Conservation (phyloP, 805 yeast genomes). For the Nakazawaea anatomiae region DNA sequence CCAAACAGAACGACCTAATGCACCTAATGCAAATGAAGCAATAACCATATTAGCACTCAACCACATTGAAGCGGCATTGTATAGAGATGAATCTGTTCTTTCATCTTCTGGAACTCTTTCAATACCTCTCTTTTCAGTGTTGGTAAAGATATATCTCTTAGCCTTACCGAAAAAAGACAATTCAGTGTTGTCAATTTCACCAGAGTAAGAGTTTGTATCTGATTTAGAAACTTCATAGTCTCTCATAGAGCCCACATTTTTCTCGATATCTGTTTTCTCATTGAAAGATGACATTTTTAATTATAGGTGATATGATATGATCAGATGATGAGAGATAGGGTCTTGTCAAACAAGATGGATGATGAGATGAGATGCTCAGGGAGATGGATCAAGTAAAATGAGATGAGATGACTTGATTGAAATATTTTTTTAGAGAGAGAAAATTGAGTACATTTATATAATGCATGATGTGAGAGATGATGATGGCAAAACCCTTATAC, state of each 20-base stretch:
- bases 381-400: no score
- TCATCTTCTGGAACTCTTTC: conserved; percentile 78
- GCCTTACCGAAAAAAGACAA: conserved; percentile 4
- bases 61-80: conserved; percentile 85
- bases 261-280: conserved; percentile 5
- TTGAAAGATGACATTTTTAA: not conserved
- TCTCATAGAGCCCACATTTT: not conserved
- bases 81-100: conserved; percentile 58
- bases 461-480: no score
- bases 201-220: conserved; percentile 4
- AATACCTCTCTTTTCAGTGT: conserved; percentile 67
- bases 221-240: conserved; percentile 1
- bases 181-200: conserved; percentile 3
- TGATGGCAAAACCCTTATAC: no score
- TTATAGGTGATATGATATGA: not conserved
- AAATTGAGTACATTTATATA: no score
- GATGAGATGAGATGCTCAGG: no score
- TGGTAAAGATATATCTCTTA: conserved; percentile 10
- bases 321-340: not conserved
- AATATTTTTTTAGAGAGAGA: no score
- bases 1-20: conserved; percentile 53
- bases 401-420: no score
- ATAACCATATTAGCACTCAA: conserved; percentile 83
- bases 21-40: conserved; percentile 78
- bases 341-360: no score